A percentile compares a stretch with the other conserved stretches of the same genome.
phyloP scores from a whole-genome alignment of 495 filamentous ascomycete species.

The Neurospora hispaniola region DNA sequence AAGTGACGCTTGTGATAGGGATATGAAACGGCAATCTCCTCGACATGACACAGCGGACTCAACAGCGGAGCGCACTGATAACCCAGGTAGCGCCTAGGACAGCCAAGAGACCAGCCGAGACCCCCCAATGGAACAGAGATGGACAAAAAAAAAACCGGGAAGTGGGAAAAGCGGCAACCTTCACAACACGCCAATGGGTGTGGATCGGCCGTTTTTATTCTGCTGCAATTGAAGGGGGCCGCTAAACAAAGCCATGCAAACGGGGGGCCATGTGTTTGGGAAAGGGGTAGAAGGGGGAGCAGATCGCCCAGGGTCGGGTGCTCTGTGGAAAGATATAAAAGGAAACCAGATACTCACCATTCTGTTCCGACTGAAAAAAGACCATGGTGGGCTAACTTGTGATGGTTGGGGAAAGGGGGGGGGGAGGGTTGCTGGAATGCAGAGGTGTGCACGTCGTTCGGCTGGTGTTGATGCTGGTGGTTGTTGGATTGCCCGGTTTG shows the following conservation, averaged over 20 bases:
- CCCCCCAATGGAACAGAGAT: conserved; percentile 9
- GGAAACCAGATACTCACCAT: conserved; percentile 20
- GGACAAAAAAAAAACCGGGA: conserved; percentile 27
- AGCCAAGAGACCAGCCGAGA: conserved; percentile 4
- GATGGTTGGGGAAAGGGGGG: neutral
- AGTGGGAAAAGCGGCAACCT: conserved; percentile 12
- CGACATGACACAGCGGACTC: conserved; percentile 39
- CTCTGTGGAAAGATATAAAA: conserved; percentile 2
- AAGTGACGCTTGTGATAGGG: conserved; percentile 34
- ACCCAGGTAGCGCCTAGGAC: neutral
- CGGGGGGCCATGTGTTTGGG: neutral
- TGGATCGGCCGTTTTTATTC: conserved; percentile 7
- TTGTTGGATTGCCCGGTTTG: conserved; percentile 2
- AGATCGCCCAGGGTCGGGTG: conserved; percentile 7
- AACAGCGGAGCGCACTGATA: conserved; percentile 26
- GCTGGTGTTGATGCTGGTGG: neutral
- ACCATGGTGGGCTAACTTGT: conserved; percentile 19
- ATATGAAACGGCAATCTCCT: conserved; percentile 42
- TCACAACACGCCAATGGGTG: conserved; percentile 13
- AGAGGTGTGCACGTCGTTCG: conserved; percentile 1
- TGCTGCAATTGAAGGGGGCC: conserved; percentile 12
- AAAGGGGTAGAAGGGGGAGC: neutral
- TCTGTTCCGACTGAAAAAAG: conserved; percentile 18
- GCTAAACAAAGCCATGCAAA: conserved; percentile 4
- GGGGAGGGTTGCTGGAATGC: neutral